phyloP scores from a whole-genome alignment of 768 basidiomycete genomes.

The Pleurotus platypus region DNA sequence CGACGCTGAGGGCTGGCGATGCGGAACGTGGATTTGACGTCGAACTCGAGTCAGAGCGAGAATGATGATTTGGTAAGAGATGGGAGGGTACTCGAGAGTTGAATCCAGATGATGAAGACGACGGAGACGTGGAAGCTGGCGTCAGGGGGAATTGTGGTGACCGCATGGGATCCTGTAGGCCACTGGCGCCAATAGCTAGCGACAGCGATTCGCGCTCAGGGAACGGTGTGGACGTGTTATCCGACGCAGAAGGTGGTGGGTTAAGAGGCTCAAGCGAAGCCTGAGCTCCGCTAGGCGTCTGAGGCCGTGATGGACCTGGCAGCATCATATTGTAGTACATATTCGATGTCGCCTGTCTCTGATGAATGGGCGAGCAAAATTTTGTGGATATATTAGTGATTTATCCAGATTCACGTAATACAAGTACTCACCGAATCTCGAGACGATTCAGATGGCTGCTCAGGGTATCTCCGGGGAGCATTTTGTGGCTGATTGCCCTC shows the following conservation, averaged over 20 bases:
- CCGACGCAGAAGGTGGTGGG: neutral
- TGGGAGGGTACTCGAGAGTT: neutral
- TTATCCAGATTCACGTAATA: neutral
- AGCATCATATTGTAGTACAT: slow-evolving; percentile 6
- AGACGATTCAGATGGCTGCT: slow-evolving; percentile 8
- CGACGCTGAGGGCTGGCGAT: slow-evolving; percentile 62
- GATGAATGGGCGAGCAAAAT: neutral
- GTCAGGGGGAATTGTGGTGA: slow-evolving; percentile 43
- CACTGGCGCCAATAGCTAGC: slow-evolving; percentile 19
- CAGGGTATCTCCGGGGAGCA: neutral
- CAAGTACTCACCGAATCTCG: neutral
- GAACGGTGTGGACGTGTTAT: neutral
- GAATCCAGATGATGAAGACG: slow-evolving; percentile 37
- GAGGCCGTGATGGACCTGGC: slow-evolving; percentile 4
- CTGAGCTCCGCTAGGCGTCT: neutral
- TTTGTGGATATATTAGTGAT: neutral
- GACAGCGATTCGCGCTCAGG: slow-evolving; percentile 26
- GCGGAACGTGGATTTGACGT: slow-evolving; percentile 40
- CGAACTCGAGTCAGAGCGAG: slow-evolving; percentile 32
- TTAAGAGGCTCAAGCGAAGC: neutral
- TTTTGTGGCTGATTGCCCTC: slow-evolving; percentile 12
- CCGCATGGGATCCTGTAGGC: slow-evolving; percentile 23
- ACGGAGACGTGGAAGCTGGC: slow-evolving; percentile 40
- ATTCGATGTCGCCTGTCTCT: slow-evolving; percentile 7
- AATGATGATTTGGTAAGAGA: slow-evolving; percentile 35